phyloP scores from a whole-genome alignment of 768 basidiomycete genomes.

The Guyanaporus albipodus region DNA sequence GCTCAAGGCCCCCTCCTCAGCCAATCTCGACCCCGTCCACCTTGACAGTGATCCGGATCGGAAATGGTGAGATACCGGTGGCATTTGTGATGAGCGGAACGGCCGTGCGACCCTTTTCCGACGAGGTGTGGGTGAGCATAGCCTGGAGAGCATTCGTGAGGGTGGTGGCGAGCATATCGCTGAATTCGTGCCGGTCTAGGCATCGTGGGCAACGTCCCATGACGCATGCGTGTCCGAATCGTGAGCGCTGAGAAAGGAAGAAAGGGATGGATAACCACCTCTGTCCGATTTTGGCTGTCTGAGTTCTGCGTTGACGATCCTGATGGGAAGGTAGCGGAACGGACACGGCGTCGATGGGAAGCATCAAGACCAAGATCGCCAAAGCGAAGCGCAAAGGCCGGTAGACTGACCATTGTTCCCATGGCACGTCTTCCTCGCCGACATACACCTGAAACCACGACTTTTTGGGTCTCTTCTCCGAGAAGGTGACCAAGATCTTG shows the following conservation, averaged over 20 bases:
- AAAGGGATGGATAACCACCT: no score
- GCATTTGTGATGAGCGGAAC: conserved; percentile 82
- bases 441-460: conserved; percentile 71
- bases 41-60: conserved; percentile 63
- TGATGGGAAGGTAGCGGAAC: conserved; percentile 24
- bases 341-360: no score
- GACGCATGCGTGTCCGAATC: neutral
- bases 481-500: conserved; percentile 71
- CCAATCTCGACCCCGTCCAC: conserved; percentile 64
- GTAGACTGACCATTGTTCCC: conserved; percentile 73
- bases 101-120: conserved; percentile 66
- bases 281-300: conserved; percentile 64
- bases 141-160: conserved; percentile 63
- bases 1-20: no score
- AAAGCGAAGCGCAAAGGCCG: neutral
- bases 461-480: conserved; percentile 74
- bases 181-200: conserved; percentile 48
- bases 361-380: neutral
- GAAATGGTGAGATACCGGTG: conserved; percentile 75
- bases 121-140: conserved; percentile 76
- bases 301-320: conserved; percentile 78
- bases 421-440: conserved; percentile 79
- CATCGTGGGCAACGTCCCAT: neutral
- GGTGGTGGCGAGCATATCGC: conserved; percentile 53
- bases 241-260: no score